A percentile compares a stretch with the other conserved stretches of the same genome.
Conservation (phyloP, 345 rosid genomes). For the Mercurialis annua region DNA sequence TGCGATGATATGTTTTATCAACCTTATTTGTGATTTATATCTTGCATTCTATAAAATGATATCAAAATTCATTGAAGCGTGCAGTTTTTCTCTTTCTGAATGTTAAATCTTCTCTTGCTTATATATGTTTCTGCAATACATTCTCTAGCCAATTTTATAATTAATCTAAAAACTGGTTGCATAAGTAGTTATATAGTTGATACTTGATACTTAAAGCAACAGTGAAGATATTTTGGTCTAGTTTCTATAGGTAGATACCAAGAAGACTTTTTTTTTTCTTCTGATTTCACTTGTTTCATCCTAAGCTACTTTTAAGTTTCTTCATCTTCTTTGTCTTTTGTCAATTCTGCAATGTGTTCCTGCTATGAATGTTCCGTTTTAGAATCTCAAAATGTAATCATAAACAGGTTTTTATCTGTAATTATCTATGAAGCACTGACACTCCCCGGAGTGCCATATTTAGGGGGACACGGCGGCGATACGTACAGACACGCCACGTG, state of each 20-base stretch:
- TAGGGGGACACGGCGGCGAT: too few relatives aligned
- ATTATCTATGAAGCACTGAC: too few relatives aligned
- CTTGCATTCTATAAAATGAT: not conserved
- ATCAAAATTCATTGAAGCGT: not conserved
- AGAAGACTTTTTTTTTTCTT: not conserved
- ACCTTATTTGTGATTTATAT: not conserved
- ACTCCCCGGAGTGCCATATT: too few relatives aligned
- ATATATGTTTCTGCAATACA: not conserved
- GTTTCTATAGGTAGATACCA: not conserved
- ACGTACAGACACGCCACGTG: too few relatives aligned
- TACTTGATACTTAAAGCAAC: slow-evolving; percentile 2
- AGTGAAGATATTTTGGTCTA: not conserved
- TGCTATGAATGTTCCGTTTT: too few relatives aligned
- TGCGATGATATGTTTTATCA: not conserved
- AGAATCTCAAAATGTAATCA: too few relatives aligned
- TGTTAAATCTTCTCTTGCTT: not conserved
- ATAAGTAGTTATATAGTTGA: too few relatives aligned
- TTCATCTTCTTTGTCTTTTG: not conserved
- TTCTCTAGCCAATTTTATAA: not conserved
- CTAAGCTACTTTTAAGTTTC: not conserved
- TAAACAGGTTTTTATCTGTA: too few relatives aligned
- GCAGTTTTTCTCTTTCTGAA: not conserved
- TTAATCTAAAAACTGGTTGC: not conserved
- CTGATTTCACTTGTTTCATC: not conserved
- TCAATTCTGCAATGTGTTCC: not conserved